Evolutionary conservation across 441 rosid genomes (phyloP), one percentile per base, ranked within the genome.

Genomic region (Pelargonium cotyledonis): DNA sequence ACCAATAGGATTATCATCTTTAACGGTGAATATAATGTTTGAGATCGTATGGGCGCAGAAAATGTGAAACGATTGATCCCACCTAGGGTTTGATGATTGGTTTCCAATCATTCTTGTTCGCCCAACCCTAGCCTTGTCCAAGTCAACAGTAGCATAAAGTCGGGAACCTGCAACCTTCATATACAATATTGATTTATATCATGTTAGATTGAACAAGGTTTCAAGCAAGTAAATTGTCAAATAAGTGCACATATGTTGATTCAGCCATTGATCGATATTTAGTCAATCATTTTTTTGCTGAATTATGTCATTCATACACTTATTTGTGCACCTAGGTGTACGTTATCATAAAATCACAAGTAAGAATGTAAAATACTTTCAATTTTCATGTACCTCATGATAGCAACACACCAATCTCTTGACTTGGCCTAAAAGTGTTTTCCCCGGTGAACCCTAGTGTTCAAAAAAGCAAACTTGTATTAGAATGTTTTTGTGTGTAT

Each of bases 391-490:
- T 74, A 80, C 82, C 82, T 77, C 61, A 18, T 73, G 65, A 0
- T 69, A 60, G 79, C 88, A 81, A 46, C 77, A 63, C 14, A 80
- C 31, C 71, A 75, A 62, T 74, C 80, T 76, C 72, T 88, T 91
- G 69, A 86, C 23, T 68, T 74, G 77, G 2, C 77, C 68, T 10
- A 85, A 78, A 65, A 75, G 44, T 46, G 61, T 80, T 70, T 84
- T 84, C 21, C 80, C 80, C 31, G 51, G 21, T 58, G 63, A 63
- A 79, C 74, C 11, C 31, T 40, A 58, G 66, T 40, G 73, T 83
- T 70, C 81, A 72, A 60, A 65, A 8, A n/a, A n/a, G n/a, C n/a
- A n/a, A n/a, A n/a, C n/a, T n/a, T n/a, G n/a, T n/a, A n/a, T n/a
- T n/a, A n/a, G n/a, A n/a, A n/a, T n/a, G n/a, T n/a, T n/a, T n/a